phyloP scores from a whole-genome alignment of 2,329 filamentous ascomycete genomes.

The Talaromyces sp. region DNA sequence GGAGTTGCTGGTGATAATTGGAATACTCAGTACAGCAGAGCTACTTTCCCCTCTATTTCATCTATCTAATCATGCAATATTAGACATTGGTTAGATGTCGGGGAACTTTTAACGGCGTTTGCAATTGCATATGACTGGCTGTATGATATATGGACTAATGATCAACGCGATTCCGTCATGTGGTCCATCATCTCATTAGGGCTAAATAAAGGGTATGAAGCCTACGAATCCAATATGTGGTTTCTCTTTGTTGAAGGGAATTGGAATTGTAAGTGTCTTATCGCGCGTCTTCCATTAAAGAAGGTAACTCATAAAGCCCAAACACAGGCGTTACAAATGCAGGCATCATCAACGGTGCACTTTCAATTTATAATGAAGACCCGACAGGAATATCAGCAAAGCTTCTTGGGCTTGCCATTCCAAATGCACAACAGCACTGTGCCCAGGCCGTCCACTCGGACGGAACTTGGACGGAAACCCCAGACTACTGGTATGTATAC shows the following conservation, averaged over 20 bases:
- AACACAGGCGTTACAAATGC: not conserved
- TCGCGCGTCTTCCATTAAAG: not conserved
- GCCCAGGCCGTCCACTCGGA: not conserved
- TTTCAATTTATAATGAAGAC: conserved; percentile 4
- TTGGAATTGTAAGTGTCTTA: not conserved
- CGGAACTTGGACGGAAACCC: conserved; percentile 2
- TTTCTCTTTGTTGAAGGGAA: conserved; percentile 1
- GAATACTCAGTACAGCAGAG: not conserved
- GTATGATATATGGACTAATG: not conserved
- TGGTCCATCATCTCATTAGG: conserved; percentile 4
- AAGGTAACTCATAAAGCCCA: not conserved
- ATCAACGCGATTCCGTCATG: not conserved
- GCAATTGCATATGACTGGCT: conserved; percentile 4
- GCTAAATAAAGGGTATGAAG: not conserved
- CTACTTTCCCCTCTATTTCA: not conserved
- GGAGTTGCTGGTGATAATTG: not conserved
- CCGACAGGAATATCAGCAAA: not conserved
- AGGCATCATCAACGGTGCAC: not conserved
- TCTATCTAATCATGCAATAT: not conserved
- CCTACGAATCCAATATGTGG: not conserved
- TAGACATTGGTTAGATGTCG: conserved; percentile 2
- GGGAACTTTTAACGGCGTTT: not conserved
- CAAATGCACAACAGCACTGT: not conserved
- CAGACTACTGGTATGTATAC: not conserved
- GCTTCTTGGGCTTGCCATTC: not conserved